Percentiles rank a stretch among this genome's conserved stretches.
Evolutionary conservation across 441 rosid species (phyloP).

Genomic region (Syzygium syzygioides): DNA sequence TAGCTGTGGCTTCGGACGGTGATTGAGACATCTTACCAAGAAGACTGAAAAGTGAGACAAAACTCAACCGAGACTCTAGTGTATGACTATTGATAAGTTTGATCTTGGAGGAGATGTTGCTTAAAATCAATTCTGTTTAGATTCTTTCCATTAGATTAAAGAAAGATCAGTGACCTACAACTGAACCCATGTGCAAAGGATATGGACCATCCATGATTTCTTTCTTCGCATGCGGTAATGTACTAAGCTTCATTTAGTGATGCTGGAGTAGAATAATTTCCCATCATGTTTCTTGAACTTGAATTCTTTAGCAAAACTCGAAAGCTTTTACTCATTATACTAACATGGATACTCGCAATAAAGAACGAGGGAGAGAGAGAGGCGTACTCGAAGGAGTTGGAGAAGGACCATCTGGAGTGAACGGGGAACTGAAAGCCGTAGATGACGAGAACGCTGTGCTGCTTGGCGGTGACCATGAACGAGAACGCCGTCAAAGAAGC

Average conservation of each 20-base stretch:
- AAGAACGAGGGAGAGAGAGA: not conserved
- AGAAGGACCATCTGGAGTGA: conserved; percentile 67
- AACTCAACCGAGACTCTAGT: not conserved
- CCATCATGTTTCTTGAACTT: not conserved
- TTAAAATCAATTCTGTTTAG: not conserved
- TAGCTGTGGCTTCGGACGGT: not conserved
- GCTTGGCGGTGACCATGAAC: conserved; percentile 60
- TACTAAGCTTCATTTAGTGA: not conserved
- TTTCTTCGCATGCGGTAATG: not conserved
- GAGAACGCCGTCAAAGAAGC: conserved; percentile 47
- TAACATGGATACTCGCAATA: not conserved
- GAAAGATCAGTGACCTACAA: not conserved
- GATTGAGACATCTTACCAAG: not conserved
- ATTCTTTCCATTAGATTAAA: not conserved
- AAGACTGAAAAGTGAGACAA: not conserved
- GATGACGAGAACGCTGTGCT: conserved; percentile 44
- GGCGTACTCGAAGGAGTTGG: conserved; percentile 71
- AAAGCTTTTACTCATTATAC: not conserved
- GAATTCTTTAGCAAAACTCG: not conserved
- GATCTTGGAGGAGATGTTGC: not conserved
- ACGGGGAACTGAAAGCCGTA: conserved; percentile 61
- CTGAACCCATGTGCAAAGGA: not conserved
- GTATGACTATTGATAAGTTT: not conserved
- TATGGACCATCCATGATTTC: not conserved
- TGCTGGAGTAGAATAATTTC: not conserved